Conservation (phyloP, 2,329 filamentous ascomycete genomes). For the Aspergillus udagawae region DNA sequence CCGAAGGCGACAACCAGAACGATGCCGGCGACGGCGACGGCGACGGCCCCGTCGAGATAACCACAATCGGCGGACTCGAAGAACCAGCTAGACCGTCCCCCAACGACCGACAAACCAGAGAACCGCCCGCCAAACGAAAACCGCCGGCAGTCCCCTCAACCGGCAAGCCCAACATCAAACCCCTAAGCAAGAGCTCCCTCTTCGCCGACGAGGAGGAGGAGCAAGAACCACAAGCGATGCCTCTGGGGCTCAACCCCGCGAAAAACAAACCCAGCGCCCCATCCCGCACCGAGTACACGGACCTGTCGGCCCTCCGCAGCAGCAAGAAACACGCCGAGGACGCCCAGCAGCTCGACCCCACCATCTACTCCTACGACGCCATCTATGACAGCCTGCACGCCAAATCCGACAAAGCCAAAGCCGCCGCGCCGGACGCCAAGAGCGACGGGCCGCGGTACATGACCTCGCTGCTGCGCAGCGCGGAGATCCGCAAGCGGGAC, state of each 20-base stretch:
- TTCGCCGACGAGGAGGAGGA: slow-evolving; percentile 36
- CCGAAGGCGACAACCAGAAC: slow-evolving; percentile 32
- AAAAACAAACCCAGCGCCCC: slow-evolving; percentile 10
- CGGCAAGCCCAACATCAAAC: slow-evolving; percentile 26
- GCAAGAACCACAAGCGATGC: slow-evolving; percentile 13
- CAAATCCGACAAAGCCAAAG: slow-evolving; percentile 27
- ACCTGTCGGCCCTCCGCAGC: slow-evolving; percentile 45
- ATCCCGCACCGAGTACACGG: slow-evolving; percentile 29
- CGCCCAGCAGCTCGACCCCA: slow-evolving; percentile 43
- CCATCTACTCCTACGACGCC: slow-evolving; percentile 49
- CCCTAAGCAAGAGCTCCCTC: slow-evolving; percentile 33
- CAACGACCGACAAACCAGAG: slow-evolving; percentile 12
- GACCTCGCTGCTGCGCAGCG: slow-evolving; percentile 55
- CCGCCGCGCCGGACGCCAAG: slow-evolving; percentile 12
- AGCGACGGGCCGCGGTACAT: slow-evolving; percentile 55
- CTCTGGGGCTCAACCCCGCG: slow-evolving; percentile 22
- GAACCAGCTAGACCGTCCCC: slow-evolving; percentile 11
- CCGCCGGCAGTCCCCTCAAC: slow-evolving; percentile 22
- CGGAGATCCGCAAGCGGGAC: slow-evolving; percentile 60
- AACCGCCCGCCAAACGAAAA: slow-evolving; percentile 33
- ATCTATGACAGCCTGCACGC: slow-evolving; percentile 48
- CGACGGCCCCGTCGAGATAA: slow-evolving; percentile 27
- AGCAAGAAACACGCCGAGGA: slow-evolving; percentile 43
- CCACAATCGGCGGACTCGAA: slow-evolving; percentile 36
- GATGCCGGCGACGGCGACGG: slow-evolving; percentile 13